Base-by-base conservation (phyloP, 805 yeast genomes). In the Monosporozyma aerobia region DNA sequence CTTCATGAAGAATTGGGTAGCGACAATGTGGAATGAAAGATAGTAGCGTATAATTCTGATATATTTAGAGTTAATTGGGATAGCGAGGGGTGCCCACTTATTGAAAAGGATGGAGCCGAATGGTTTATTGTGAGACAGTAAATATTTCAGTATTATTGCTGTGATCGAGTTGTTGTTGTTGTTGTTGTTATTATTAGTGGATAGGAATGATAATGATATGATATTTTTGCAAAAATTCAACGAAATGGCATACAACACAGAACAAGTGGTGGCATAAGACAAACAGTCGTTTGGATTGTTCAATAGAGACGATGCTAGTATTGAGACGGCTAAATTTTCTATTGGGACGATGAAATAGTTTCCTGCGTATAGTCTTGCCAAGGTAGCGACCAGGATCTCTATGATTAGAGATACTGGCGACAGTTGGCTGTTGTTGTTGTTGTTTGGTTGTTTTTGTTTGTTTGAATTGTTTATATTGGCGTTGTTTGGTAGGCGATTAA, bases 251-350 rank as follows among this genome's bases (percentile, higher is more conserved):
- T 65, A 62, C 25, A 64, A 44, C 3, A 63, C 58, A 7, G 68
- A 62, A 47, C 65, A 60, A n/a, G 64, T 54, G 0, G 65, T 59
- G 4, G 70, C 69, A 50, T 57, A 59, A 48, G 60, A 59, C 32
- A 65, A 40, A 23, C 65, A 60, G 37, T 64, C 63, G 13, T 51
- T 53, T 3, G 69, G 66, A 46, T 65, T 63, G 51, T 64, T 66
- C n/a, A 65, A 63, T 56, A 66, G 55, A n/a, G 67, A 65, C 1
- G 71, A 66, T 16, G 70, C 67, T 23, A 65, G 41, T 1, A 66
- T 59, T 8, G 69, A 57, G 40, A 63, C 54, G 3, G 69, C 63
- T 45, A 67, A 53, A 47, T 58, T 63, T 51, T 65, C 61, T 23
- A 63, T 54, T 3, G 66, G 67, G 7, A 50, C 49, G 13, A 59